Base-by-base conservation (phyloP, 306 rosid species). In the Begonia loranthoides region DNA sequence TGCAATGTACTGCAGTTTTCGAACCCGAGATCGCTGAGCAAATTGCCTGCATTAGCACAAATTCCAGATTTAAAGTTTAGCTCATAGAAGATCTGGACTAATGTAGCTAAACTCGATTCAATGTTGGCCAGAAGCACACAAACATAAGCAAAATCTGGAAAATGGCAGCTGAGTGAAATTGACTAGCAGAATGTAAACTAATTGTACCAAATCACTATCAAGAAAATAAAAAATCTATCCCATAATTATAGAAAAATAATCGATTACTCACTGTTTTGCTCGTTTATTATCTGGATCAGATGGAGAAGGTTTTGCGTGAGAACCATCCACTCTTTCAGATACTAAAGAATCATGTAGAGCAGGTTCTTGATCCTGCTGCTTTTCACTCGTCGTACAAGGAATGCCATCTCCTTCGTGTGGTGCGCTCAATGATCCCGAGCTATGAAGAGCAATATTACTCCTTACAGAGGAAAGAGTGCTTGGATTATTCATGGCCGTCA, bases 1-100 rank as follows among this genome's bases (percentile, higher is more conserved):
- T 19, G 87, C 87, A 57, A 83, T 83, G 72, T 79, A 83, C 50
- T 79, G 84, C 66, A 79, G 84, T 60, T 83, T 83, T 36, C 93
- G 75, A 13, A 79, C 93, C 59, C 93, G 71, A 12, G 93, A 83
- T 4, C 93, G 81, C 65, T 83, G 93, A 64, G 87, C 83, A 59
- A 76, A 71, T 79, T 83, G 87, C 72, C 93, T 83, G 84, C 69
- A 70, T 49, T 52, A 45, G 12, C 45, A 66, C 46, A 55, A 62
- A 59, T 60, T 65, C 60, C 3, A 28, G 36, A 4, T 28, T 28
- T 28, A 28, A 4, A 62, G 21, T 63, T 51, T 21, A 19, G 11
- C 54, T 36, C 36, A 53, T 8, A 10, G 11, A 15, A 28, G 12
- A 11, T 56, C 50, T 22, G 16, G 12, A 12, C 36, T 52, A 52